phyloP scores from a whole-genome alignment of 2,329 filamentous ascomycete genomes.

The Colletotrichum lindemuthianum region DNA sequence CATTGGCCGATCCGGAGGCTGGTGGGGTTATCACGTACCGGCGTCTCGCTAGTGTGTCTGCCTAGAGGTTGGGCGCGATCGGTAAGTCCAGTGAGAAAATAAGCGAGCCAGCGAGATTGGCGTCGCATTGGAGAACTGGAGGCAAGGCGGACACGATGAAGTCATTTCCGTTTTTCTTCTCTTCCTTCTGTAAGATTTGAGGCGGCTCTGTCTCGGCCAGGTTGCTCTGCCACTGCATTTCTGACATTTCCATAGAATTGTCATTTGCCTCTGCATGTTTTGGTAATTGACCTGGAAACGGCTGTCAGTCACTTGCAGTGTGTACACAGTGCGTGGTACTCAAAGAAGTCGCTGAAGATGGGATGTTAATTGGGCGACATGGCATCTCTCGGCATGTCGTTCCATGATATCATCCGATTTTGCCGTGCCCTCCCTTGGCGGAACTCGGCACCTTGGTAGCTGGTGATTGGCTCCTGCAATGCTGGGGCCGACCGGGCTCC shows the following conservation, averaged over 20 bases:
- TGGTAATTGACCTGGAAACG: too few relatives aligned
- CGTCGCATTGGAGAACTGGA: too few relatives aligned
- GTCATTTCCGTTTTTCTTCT: too few relatives aligned
- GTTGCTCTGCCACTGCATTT: too few relatives aligned
- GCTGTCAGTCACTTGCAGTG: too few relatives aligned
- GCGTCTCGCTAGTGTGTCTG: conserved; percentile 5
- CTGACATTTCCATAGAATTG: too few relatives aligned
- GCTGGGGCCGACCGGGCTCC: conserved; percentile 16
- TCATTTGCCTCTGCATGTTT: too few relatives aligned
- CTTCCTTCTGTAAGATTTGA: too few relatives aligned
- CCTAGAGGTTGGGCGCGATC: conserved; percentile 27
- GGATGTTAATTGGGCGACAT: not conserved
- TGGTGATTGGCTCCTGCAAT: conserved; percentile 25
- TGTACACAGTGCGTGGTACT: too few relatives aligned
- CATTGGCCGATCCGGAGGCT: conserved; percentile 32
- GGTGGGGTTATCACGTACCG: not conserved
- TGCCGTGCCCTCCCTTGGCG: conserved; percentile 29
- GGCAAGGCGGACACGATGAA: too few relatives aligned
- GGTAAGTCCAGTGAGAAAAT: conserved; percentile 16
- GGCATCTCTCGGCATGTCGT: conserved; percentile 26
- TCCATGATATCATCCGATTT: conserved; percentile 34
- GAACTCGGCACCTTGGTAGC: conserved; percentile 26
- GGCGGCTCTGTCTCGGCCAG: too few relatives aligned
- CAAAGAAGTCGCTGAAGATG: too few relatives aligned
- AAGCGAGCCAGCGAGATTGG: not conserved